phyloP scores from a whole-genome alignment of 768 basidiomycete species.

The Mycena floridula region DNA sequence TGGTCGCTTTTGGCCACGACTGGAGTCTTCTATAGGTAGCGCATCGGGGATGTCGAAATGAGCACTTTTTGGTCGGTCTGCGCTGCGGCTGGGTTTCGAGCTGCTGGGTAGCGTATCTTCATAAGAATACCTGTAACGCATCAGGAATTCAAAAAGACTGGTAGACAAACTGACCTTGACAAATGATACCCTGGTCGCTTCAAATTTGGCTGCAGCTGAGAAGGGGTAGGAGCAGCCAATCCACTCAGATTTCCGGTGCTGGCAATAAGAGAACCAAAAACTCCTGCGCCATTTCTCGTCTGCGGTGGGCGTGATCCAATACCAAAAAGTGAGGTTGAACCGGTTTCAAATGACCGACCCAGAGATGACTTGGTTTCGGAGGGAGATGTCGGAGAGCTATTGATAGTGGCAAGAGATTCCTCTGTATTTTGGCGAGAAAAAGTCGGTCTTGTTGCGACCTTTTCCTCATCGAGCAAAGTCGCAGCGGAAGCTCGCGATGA shows the following conservation, averaged over 20 bases:
- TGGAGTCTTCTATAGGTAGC: neutral
- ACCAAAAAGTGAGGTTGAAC: neutral
- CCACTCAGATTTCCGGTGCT: conserved; percentile 48
- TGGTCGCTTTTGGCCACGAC: conserved; percentile 2
- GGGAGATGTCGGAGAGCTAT: neutral
- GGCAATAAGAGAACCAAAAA: conserved; percentile 7
- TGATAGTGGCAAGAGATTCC: neutral
- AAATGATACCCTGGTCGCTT: conserved; percentile 61
- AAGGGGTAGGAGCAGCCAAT: conserved; percentile 47
- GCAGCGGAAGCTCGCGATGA: conserved; percentile 13
- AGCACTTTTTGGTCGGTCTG: neutral
- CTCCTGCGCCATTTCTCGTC: conserved; percentile 3
- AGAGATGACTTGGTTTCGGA: neutral
- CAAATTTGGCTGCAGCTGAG: conserved; percentile 48
- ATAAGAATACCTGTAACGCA: conserved; percentile 36
- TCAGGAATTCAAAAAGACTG: too few relatives aligned
- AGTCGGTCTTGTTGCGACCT: neutral
- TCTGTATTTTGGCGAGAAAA: neutral
- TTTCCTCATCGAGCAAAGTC: neutral
- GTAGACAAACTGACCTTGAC: too few relatives aligned
- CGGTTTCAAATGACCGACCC: neutral
- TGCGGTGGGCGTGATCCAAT: neutral
- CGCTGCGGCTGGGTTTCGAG: neutral
- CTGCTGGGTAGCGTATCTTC: neutral
- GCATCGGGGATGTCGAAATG: too few relatives aligned